Conservation (phyloP, 257 asterid genomes). For the Solanum chiquidenum region DNA sequence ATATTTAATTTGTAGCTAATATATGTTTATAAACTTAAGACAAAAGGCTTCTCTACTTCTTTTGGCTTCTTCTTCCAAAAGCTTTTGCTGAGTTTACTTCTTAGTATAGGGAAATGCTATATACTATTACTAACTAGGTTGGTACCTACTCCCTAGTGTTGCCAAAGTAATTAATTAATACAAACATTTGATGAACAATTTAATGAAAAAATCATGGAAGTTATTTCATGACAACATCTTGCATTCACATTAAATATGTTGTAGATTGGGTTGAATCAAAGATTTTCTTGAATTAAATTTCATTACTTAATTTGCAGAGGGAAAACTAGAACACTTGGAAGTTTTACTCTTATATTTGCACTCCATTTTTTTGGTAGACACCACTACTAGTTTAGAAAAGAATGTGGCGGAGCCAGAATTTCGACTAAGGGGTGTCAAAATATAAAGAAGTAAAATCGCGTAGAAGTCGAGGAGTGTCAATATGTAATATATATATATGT, state of each 20-base stretch:
- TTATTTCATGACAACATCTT: not conserved
- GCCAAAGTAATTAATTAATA: not conserved
- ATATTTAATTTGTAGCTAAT: not conserved
- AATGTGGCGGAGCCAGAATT: no score
- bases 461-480: no score
- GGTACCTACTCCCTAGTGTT: not conserved
- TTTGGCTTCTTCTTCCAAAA: not conserved
- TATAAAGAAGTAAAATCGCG: no score
- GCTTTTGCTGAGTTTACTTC: not conserved
- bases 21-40: not conserved
- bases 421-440: no score
- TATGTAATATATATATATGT: no score
- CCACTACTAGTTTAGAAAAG: no score
- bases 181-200: not conserved
- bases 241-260: not conserved
- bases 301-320: not conserved
- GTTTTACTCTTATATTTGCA: not conserved
- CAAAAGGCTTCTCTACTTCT: not conserved
- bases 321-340: not conserved
- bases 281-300: not conserved
- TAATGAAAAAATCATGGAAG: not conserved
- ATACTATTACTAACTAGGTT: not conserved
- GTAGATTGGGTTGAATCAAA: not conserved
- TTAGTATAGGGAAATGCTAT: not conserved
- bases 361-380: not conserved